These are phyloP conservation scores for Escallonia rubra DNA, from an alignment of 129 eudicot species.

Conservation along the genomic window DNA sequence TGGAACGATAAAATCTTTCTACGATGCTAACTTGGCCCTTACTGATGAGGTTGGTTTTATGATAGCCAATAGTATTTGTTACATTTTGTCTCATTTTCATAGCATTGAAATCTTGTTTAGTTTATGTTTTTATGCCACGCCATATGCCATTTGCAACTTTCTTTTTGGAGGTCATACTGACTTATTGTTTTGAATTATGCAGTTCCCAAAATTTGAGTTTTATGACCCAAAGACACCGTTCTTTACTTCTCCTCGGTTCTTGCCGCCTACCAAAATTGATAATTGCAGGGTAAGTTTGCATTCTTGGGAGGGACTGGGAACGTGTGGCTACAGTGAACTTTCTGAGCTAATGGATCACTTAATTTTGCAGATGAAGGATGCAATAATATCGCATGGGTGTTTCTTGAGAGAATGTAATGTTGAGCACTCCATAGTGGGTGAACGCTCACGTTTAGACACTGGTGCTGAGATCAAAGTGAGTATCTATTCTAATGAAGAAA, in stretches of 20 bases:
- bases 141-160: neutral
- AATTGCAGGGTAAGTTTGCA: slow-evolving; percentile 55
- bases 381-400: slow-evolving; percentile 93
- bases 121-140: neutral
- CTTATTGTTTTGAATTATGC: slow-evolving; percentile 14
- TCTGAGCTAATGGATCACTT: slow-evolving; percentile 1
- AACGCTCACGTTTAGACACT: slow-evolving; percentile 87
- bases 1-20: slow-evolving; percentile 81
- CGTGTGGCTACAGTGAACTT: neutral
- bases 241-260: slow-evolving; percentile 87
- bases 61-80: neutral
- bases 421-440: slow-evolving; percentile 93
- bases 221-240: slow-evolving; percentile 95
- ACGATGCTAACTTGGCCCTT: slow-evolving; percentile 90
- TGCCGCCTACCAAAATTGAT: slow-evolving; percentile 94
- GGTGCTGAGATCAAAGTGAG: slow-evolving; percentile 88
- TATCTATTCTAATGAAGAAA: neutral
- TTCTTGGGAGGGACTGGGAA: neutral
- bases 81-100: neutral
- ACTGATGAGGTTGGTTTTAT: slow-evolving; percentile 64
- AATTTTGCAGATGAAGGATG: slow-evolving; percentile 72
- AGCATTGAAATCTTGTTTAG: neutral
- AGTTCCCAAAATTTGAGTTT: slow-evolving; percentile 84
- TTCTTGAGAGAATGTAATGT: slow-evolving; percentile 80
- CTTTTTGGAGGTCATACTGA: neutral